Evolutionary conservation across 2,329 filamentous ascomycete genomes (phyloP).

Genomic region (Didymellaceae sp.): DNA sequence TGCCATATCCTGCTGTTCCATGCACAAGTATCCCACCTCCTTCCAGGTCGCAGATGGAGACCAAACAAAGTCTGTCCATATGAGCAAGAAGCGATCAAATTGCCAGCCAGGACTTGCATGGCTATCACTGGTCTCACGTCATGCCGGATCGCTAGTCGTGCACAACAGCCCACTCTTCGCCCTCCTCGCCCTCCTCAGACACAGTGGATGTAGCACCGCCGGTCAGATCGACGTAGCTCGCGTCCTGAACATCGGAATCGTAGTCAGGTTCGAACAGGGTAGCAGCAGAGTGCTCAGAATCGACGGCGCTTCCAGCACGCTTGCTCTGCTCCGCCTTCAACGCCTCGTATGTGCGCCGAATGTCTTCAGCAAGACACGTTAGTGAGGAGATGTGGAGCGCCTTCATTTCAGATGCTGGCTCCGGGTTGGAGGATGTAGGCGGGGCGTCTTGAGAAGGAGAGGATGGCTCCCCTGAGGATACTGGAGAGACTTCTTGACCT

Average conservation of each 20-base stretch:
- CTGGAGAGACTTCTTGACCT: too few species aligned
- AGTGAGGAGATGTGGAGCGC: slow-evolving; percentile 5
- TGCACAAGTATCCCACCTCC: too few species aligned
- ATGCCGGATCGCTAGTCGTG: too few species aligned
- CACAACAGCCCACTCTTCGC: slow-evolving; percentile 16
- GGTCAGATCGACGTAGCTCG: slow-evolving; percentile 10
- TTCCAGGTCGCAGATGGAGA: too few species aligned
- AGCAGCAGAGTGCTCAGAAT: not conserved
- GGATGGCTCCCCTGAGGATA: too few species aligned
- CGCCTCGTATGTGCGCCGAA: slow-evolving; percentile 3
- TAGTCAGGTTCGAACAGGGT: slow-evolving; percentile 7
- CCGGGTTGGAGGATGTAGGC: not conserved
- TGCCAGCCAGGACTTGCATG: too few species aligned
- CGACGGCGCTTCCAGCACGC: not conserved
- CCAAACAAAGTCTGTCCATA: too few species aligned
- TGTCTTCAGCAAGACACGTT: slow-evolving; percentile 11
- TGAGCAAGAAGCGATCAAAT: too few species aligned
- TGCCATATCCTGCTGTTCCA: too few species aligned
- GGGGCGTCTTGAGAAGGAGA: not conserved
- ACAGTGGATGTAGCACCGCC: slow-evolving; percentile 10
- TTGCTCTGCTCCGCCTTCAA: slow-evolving; percentile 3
- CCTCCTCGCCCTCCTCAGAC: slow-evolving; percentile 8
- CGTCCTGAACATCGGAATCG: slow-evolving; percentile 5
- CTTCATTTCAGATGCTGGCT: slow-evolving; percentile 5
- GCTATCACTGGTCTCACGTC: too few species aligned